Conservation (phyloP, 2,329 filamentous ascomycete genomes). For the Fusarium sp. region DNA sequence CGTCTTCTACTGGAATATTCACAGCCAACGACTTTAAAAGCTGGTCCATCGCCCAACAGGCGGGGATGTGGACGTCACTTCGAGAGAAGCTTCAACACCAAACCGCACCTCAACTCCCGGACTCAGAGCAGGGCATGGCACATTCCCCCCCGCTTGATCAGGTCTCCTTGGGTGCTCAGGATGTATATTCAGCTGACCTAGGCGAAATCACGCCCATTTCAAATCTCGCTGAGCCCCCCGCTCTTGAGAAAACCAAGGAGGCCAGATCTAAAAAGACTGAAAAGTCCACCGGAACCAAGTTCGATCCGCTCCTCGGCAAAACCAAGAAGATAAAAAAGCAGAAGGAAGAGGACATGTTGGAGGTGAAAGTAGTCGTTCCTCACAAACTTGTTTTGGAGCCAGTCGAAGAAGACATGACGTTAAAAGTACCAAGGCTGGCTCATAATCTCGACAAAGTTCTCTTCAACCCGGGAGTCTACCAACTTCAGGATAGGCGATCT, state of each 20-base stretch:
- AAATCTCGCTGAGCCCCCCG: background rate
- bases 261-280: conserved; percentile 10
- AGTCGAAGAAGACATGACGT: conserved; percentile 52
- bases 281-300: background rate
- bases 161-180: background rate
- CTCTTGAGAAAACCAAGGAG: background rate
- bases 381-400: conserved; percentile 47
- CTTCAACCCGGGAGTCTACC: conserved; percentile 95
- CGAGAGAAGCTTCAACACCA: conserved; percentile 46
- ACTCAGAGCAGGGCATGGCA: background rate
- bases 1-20: background rate
- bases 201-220: background rate
- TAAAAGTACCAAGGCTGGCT: conserved; percentile 72
- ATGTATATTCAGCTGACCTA: conserved; percentile 4
- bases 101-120: background rate
- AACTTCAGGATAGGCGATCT: conserved; percentile 89
- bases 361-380: conserved; percentile 52
- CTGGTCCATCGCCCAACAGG: conserved; percentile 1
- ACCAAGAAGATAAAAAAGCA: conserved; percentile 8
- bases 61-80: conserved; percentile 50
- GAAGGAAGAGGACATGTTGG: conserved; percentile 23
- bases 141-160: background rate
- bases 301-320: background rate
- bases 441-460: conserved; percentile 90
- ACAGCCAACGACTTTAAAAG: background rate